Evolutionary conservation across 306 rosid species (phyloP).

Genomic region (Cicer yamashitae): DNA sequence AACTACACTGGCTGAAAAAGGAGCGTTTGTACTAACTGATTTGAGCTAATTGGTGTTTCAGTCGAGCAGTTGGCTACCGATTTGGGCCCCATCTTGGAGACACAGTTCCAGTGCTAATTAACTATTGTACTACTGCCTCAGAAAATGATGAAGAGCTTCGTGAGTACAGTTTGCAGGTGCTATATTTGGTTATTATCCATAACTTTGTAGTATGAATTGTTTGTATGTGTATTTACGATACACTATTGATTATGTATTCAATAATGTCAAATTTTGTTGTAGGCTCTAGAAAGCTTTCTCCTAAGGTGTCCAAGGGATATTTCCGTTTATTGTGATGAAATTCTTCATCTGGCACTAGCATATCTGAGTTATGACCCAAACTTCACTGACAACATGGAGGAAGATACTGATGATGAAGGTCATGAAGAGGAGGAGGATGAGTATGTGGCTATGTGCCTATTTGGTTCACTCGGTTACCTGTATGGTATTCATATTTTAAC

Average conservation of each 20-base stretch:
- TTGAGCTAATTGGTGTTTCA: slow-evolving; percentile 50
- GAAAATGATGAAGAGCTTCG: slow-evolving; percentile 99
- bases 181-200: slow-evolving; percentile 26
- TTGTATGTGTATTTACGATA: neutral
- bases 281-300: slow-evolving; percentile 96
- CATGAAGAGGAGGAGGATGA: slow-evolving; percentile 97
- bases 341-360: slow-evolving; percentile 87
- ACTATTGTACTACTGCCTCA: slow-evolving; percentile 86
- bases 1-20: slow-evolving; percentile 19
- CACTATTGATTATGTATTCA: slow-evolving; percentile 13
- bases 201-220: neutral
- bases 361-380: slow-evolving; percentile 96
- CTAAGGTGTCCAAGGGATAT: slow-evolving; percentile 97
- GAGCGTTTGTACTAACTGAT: slow-evolving; percentile 32
- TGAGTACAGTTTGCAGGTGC: slow-evolving; percentile 98
- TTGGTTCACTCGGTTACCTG: slow-evolving; percentile 35
- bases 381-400: slow-evolving; percentile 99
- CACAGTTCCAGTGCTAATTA: slow-evolving; percentile 84
- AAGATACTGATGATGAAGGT: slow-evolving; percentile 91
- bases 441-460: slow-evolving; percentile 55
- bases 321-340: slow-evolving; percentile 77
- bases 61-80: slow-evolving; percentile 99
- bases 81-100: slow-evolving; percentile 95
- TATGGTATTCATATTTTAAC: slow-evolving; percentile 29
- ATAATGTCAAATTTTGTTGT: slow-evolving; percentile 46